Conservation (phyloP, 371 early-diverging fungal species). For the Polyrhizophydium stewartii region DNA sequence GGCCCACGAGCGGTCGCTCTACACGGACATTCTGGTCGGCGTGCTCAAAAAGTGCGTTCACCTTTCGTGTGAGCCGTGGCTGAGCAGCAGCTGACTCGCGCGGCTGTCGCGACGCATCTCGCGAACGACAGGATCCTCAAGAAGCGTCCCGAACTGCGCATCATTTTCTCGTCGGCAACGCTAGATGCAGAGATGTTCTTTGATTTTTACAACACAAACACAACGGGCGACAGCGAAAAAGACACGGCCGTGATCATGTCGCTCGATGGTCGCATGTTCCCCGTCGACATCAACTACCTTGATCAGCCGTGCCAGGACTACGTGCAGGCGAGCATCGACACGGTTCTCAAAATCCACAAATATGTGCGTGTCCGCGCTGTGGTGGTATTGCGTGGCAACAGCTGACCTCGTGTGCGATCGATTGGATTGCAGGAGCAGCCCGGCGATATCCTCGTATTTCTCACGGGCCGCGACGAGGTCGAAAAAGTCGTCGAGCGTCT, state of each 20-base stretch:
- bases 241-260: slow-evolving; percentile 61
- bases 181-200: slow-evolving; percentile 37
- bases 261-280: slow-evolving; percentile 46
- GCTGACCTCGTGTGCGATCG: too few species aligned
- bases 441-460: slow-evolving; percentile 81
- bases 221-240: slow-evolving; percentile 32
- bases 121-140: slow-evolving; percentile 19
- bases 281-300: slow-evolving; percentile 65
- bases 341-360: not conserved
- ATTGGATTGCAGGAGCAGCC: slow-evolving; percentile 37
- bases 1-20: slow-evolving; percentile 96
- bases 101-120: too few species aligned
- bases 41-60: slow-evolving; percentile 58
- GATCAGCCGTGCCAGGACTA: slow-evolving; percentile 56
- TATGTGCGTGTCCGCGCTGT: not conserved
- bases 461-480: slow-evolving; percentile 84
- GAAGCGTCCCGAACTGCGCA: slow-evolving; percentile 50
- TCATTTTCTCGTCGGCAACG: slow-evolving; percentile 44
- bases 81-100: too few species aligned
- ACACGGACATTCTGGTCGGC: slow-evolving; percentile 97
- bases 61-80: too few species aligned
- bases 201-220: slow-evolving; percentile 44
- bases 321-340: slow-evolving; percentile 40
- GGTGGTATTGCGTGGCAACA: not conserved
- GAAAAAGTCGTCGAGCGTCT: slow-evolving; percentile 50